Percentiles rank a stretch among this genome's conserved stretches.
Conservation (phyloP, 768 basidiomycete species). For the Lentinus brumalis region DNA sequence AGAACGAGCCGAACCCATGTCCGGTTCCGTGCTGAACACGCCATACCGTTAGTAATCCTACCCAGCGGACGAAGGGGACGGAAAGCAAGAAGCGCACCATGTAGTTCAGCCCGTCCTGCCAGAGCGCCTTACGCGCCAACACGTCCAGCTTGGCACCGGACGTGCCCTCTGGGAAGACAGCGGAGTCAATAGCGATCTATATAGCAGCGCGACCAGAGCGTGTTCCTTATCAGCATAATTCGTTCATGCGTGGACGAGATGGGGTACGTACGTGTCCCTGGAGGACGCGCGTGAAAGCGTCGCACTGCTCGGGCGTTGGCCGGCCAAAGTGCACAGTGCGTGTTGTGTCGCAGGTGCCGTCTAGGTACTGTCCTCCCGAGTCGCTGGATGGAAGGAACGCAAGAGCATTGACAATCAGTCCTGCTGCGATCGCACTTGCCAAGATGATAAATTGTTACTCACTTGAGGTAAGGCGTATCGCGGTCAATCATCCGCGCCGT, state of each 20-base stretch:
- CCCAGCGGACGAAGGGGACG: background rate
- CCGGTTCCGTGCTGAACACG: conserved; percentile 78
- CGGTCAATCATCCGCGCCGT: conserved; percentile 74
- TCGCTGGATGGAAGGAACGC: conserved; percentile 53
- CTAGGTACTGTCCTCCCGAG: conserved; percentile 87
- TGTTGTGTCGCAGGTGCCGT: conserved; percentile 88
- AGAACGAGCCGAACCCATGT: conserved; percentile 86
- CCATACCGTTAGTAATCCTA: background rate
- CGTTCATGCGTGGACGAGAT: conserved; percentile 18
- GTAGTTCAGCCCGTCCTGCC: conserved; percentile 85
- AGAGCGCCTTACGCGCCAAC: conserved; percentile 84
- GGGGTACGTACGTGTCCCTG: conserved; percentile 85
- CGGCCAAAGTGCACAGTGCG: conserved; percentile 85
- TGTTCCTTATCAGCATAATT: conserved; percentile 5
- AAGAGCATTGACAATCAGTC: conserved; percentile 11
- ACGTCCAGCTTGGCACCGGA: conserved; percentile 84
- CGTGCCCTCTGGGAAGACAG: conserved; percentile 90
- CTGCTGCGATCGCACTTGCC: background rate
- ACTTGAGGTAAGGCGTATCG: conserved; percentile 89
- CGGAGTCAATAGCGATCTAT: conserved; percentile 88
- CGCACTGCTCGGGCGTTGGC: conserved; percentile 82
- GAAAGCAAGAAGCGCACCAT: conserved; percentile 46
- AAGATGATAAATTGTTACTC: conserved; percentile 30
- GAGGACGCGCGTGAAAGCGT: conserved; percentile 92
- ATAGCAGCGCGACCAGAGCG: background rate